These are phyloP conservation scores for Penicillium paxilli DNA, from an alignment of 495 filamentous ascomycete genomes.

Conservation along the genomic window DNA sequence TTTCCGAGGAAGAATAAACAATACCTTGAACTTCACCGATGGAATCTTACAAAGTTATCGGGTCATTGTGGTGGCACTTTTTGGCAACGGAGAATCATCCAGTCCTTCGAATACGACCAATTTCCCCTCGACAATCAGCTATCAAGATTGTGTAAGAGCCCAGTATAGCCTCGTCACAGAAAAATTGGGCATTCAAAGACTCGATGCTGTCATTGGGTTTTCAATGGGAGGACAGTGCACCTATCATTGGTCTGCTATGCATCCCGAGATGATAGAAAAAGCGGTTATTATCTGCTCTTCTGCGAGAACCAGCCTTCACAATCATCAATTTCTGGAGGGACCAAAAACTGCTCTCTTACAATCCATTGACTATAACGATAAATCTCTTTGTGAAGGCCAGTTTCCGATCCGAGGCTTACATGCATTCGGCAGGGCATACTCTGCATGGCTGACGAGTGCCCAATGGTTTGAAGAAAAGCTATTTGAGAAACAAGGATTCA, in stretches of 20 bases:
- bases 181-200: slow-evolving; percentile 50
- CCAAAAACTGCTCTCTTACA: slow-evolving; percentile 55
- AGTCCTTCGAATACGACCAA: slow-evolving; percentile 59
- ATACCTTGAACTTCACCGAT: slow-evolving; percentile 44
- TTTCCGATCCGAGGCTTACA: slow-evolving; percentile 50
- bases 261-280: slow-evolving; percentile 58
- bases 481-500: slow-evolving; percentile 53
- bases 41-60: slow-evolving; percentile 51
- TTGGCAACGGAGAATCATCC: slow-evolving; percentile 66
- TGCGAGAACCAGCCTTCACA: slow-evolving; percentile 63
- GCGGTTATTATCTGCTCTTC: slow-evolving; percentile 64
- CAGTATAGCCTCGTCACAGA: slow-evolving; percentile 59
- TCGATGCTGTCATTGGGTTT: slow-evolving; percentile 59
- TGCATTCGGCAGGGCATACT: slow-evolving; percentile 64
- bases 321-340: slow-evolving; percentile 67
- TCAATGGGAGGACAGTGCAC: slow-evolving; percentile 67
- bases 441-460: slow-evolving; percentile 66
- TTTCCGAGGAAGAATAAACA: slow-evolving; percentile 45
- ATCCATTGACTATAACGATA: slow-evolving; percentile 34
- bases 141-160: slow-evolving; percentile 58
- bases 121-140: slow-evolving; percentile 58
- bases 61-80: slow-evolving; percentile 63
- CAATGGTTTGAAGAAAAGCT: slow-evolving; percentile 62
- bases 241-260: slow-evolving; percentile 63
- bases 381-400: slow-evolving; percentile 30